Base-by-base conservation (phyloP, 2,329 filamentous ascomycete species). In the Cladosporium oxysporum region DNA sequence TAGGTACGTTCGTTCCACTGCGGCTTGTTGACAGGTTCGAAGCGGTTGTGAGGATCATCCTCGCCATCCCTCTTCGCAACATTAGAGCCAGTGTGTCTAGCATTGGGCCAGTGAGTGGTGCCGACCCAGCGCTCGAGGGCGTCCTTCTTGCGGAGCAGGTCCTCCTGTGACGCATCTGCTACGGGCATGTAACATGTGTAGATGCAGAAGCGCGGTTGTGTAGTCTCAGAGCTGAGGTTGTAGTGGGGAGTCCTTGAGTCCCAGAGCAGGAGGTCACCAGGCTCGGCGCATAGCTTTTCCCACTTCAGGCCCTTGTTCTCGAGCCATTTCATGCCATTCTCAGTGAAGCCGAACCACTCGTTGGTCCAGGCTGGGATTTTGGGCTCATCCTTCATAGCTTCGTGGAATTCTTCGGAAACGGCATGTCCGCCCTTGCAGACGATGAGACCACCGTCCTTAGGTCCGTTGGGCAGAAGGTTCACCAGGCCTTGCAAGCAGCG, bases 401-500 rank as follows among this genome's bases (percentile, higher is more conserved):
- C 53, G 71, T 78, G 69, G 64, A 77, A 79, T 58, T 78, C 73
- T 21, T 76, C 72, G 12, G 70, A 74, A 0, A 76, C 65, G 14
- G 70, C 57, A 41, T 78, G 76, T 7, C 67, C 72, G 8, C 76
- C 75, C 28, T 74, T 74, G 65, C 72, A 76, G 8, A 76, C 77
- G 47, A 78, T 76, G 67, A 79, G 70, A 69, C 76, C 72, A 21
- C 77, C 78, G 64, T 79, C 77, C 7, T 78, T 69, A 1, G 76
- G 75, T 0, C 78, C 77, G 29, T 76, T 76, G 2, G 73, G 76
- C 3, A 75, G 66, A 7, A 82, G 69, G 70, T 85, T 85, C 1
- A 85, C 80, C 0, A 85, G 76, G 5, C 83, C 83, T 66, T 85
- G 83, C 2, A 83, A 75, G 68, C 83, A 85, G 2, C 82, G 78